Conservation (phyloP, 495 filamentous ascomycete genomes). For the Trichoderma erinaceum region DNA sequence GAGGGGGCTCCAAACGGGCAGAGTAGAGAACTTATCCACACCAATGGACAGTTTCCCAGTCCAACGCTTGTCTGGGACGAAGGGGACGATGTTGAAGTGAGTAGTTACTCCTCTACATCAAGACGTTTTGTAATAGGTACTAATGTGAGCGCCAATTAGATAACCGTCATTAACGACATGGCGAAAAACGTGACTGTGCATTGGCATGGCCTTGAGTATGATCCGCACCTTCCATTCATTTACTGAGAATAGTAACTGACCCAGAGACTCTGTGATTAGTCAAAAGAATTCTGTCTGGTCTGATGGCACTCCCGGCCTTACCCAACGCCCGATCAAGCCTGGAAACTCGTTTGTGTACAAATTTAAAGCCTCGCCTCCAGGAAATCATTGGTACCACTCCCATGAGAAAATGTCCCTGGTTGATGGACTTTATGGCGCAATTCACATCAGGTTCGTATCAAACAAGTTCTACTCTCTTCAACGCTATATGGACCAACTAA, state of each 20-base stretch:
- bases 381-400: not conserved
- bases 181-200: not conserved
- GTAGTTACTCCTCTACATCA: not conserved
- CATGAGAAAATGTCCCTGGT: not conserved
- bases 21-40: not conserved
- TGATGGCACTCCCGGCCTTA: not conserved
- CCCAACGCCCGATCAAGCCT: not conserved
- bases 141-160: not conserved
- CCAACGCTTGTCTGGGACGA: constrained; percentile 6
- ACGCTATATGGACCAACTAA: not conserved
- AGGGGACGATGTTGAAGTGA: not conserved
- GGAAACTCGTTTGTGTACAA: not conserved
- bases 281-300: not conserved
- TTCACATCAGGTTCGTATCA: not conserved
- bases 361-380: not conserved
- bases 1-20: not conserved
- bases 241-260: not conserved
- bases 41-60: not conserved
- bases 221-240: not conserved
- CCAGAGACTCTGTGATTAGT: not conserved
- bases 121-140: not conserved
- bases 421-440: not conserved
- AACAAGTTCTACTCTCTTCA: not conserved
- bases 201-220: not conserved
- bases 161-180: not conserved